Evolutionary conservation across 768 basidiomycete species (phyloP).

Genomic region (Lactifluus volemus): DNA sequence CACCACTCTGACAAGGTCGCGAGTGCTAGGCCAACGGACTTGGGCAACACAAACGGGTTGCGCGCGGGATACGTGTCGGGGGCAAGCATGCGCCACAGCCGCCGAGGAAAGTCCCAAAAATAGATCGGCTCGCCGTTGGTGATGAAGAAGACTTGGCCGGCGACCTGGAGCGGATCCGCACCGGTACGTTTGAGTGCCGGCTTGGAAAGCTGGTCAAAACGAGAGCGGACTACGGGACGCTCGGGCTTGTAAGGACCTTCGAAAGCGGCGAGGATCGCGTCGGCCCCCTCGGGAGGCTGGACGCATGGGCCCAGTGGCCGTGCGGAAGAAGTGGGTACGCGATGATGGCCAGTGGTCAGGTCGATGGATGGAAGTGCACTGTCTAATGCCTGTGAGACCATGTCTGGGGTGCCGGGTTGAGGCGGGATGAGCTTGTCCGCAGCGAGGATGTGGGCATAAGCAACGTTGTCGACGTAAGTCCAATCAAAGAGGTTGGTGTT

Average conservation of each 20-base stretch:
- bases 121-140: slow-evolving; percentile 94
- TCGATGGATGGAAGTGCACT: slow-evolving; percentile 52
- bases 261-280: slow-evolving; percentile 50
- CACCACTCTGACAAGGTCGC: slow-evolving; percentile 69
- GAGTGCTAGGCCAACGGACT: slow-evolving; percentile 55
- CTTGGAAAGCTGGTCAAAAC: slow-evolving; percentile 74
- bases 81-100: slow-evolving; percentile 59
- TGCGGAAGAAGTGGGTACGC: slow-evolving; percentile 70
- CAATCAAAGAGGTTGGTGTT: slow-evolving; percentile 93
- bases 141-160: slow-evolving; percentile 92
- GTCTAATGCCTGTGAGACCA: slow-evolving; percentile 32
- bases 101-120: slow-evolving; percentile 90
- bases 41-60: slow-evolving; percentile 45
- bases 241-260: slow-evolving; percentile 36
- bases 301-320: slow-evolving; percentile 81
- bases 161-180: slow-evolving; percentile 61
- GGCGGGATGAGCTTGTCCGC: slow-evolving; percentile 71
- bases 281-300: slow-evolving; percentile 47
- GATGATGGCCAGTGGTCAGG: slow-evolving; percentile 52
- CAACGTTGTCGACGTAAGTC: slow-evolving; percentile 95
- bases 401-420: slow-evolving; percentile 33
- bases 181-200: slow-evolving; percentile 43
- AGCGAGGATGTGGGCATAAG: slow-evolving; percentile 88
- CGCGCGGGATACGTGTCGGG: slow-evolving; percentile 42
- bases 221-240: slow-evolving; percentile 58